phyloP scores from a whole-genome alignment of 2,329 filamentous ascomycete genomes.

The Rutstroemia sydowiana region DNA sequence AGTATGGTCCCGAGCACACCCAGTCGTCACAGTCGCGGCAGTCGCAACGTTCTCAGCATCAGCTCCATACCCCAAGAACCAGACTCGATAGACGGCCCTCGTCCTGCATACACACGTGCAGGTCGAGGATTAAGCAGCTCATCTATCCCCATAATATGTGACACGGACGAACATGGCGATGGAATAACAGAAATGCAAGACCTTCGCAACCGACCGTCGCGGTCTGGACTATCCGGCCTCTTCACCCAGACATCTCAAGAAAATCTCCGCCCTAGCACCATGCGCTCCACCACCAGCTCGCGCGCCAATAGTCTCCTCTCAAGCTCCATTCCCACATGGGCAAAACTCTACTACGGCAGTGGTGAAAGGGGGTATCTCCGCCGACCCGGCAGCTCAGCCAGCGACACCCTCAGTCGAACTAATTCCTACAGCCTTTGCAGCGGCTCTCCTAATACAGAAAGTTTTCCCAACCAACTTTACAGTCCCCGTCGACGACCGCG shows the following conservation, averaged over 20 bases:
- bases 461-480: constrained; percentile 39
- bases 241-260: constrained; percentile 41
- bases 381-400: constrained; percentile 23
- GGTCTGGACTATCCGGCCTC: constrained; percentile 45
- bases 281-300: constrained; percentile 33
- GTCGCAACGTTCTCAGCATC: constrained; percentile 48
- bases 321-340: constrained; percentile 38
- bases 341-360: constrained; percentile 62
- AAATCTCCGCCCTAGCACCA: constrained; percentile 27
- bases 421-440: constrained; percentile 35
- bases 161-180: constrained; percentile 58
- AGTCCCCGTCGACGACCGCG: constrained; percentile 39
- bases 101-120: constrained; percentile 35
- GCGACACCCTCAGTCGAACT: constrained; percentile 36
- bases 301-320: constrained; percentile 37
- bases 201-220: constrained; percentile 45
- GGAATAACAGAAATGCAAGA: constrained; percentile 53
- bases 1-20: constrained; percentile 39
- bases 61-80: constrained; percentile 38
- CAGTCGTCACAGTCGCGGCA: constrained; percentile 43
- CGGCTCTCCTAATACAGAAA: constrained; percentile 44
- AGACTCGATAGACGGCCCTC: constrained; percentile 42
- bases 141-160: constrained; percentile 41
- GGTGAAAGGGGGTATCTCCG: constrained; percentile 49
- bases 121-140: constrained; percentile 29